These are phyloP conservation scores for Diaporthe australafricana DNA, from an alignment of 2,329 filamentous ascomycete species.

Conservation along the genomic window DNA sequence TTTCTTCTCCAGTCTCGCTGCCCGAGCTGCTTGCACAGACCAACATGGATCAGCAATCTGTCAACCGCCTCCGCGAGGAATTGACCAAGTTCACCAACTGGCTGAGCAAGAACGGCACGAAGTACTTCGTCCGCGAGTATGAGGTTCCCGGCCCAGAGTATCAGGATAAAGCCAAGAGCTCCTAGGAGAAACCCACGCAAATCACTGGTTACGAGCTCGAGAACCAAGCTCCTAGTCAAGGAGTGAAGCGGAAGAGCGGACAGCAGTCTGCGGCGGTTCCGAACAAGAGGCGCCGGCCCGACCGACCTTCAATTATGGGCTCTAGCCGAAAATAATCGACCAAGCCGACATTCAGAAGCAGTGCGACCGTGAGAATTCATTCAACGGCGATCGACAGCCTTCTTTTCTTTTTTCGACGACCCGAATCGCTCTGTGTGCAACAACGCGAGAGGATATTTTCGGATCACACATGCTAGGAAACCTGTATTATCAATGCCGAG, in stretches of 20 bases:
- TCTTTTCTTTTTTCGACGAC: not conserved
- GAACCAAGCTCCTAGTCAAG: not conserved
- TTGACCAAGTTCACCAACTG: conserved; percentile 87
- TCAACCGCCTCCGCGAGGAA: conserved; percentile 89
- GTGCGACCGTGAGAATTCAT: not conserved
- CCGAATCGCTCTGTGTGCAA: not conserved
- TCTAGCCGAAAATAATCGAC: not conserved
- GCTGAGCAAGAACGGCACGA: conserved; percentile 80
- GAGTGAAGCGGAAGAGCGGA: conserved; percentile 1
- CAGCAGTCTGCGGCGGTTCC: not conserved
- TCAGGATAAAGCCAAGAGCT: conserved; percentile 68
- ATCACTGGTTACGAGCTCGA: conserved; percentile 11
- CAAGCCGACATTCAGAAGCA: not conserved
- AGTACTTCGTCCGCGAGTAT: conserved; percentile 83
- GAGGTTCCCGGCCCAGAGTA: conserved; percentile 79
- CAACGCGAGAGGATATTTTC: not conserved
- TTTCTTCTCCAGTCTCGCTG: conserved; percentile 74
- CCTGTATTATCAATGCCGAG: not conserved
- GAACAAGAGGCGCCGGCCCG: not conserved
- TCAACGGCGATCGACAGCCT: not conserved
- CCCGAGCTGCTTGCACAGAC: conserved; percentile 96
- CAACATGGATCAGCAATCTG: conserved; percentile 95
- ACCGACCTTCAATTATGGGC: not conserved
- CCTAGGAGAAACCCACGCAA: conserved; percentile 24
- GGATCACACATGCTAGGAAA: not conserved